Conservation (phyloP, 2,329 filamentous ascomycete genomes). For the Ceratocystis papillata region DNA sequence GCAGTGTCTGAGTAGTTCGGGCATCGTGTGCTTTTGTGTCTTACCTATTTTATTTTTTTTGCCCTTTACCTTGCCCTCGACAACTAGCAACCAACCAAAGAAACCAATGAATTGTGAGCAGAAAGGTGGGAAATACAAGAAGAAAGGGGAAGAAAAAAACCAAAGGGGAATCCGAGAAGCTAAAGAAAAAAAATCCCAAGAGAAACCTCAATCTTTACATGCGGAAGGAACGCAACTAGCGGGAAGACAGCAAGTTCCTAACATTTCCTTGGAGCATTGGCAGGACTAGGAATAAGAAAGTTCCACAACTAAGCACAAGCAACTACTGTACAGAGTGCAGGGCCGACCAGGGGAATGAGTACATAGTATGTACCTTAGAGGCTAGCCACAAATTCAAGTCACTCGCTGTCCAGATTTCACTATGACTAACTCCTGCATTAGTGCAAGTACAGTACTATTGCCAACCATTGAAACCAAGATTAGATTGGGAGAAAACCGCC, state of each 20-base stretch:
- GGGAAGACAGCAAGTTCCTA: slow-evolving; percentile 12
- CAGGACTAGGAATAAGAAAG: background rate
- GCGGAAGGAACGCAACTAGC: slow-evolving; percentile 13
- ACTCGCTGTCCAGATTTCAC: background rate
- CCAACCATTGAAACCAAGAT: background rate
- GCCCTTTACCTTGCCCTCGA: background rate
- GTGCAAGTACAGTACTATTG: background rate
- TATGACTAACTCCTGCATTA: background rate
- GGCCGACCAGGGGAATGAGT: background rate
- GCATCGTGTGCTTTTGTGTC: background rate
- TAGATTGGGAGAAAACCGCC: background rate
- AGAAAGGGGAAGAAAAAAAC: background rate
- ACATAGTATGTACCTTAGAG: background rate
- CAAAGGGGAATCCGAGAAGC: background rate
- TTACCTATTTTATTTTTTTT: slow-evolving; percentile 4
- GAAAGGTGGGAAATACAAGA: background rate
- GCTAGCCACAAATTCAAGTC: background rate
- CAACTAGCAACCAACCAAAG: slow-evolving; percentile 5
- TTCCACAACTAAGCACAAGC: background rate
- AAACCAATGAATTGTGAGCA: background rate
- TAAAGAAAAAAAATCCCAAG: background rate
- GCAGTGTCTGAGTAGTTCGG: background rate
- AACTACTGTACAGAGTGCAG: background rate
- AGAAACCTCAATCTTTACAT: slow-evolving; percentile 11
- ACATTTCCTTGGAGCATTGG: slow-evolving; percentile 8